Evolutionary conservation across 208 protist species (phyloP).

Genomic region (Leishmania amazonensis): DNA sequence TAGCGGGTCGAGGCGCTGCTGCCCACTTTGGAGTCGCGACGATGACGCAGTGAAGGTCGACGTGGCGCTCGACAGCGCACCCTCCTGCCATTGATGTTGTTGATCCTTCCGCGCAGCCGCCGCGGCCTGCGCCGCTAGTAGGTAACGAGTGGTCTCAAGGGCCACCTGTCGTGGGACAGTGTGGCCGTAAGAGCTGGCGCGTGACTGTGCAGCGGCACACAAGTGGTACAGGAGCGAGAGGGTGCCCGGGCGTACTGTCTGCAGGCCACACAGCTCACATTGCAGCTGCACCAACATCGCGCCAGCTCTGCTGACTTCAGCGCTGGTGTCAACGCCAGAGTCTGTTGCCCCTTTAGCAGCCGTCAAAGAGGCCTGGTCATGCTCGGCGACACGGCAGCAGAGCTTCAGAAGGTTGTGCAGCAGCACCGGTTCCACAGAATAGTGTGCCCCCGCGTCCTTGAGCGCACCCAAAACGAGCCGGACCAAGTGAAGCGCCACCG

Average conservation of each 20-base stretch:
- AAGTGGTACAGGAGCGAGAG: slow-evolving; percentile 47
- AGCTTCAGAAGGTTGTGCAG: slow-evolving; percentile 57
- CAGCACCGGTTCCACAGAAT: slow-evolving; percentile 30
- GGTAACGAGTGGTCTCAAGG: slow-evolving; percentile 30
- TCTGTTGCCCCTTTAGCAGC: neutral
- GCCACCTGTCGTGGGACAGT: slow-evolving; percentile 20
- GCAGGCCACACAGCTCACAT: slow-evolving; percentile 25
- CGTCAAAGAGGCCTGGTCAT: slow-evolving; percentile 1
- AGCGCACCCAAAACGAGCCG: slow-evolving; percentile 9
- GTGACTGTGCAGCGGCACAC: slow-evolving; percentile 34
- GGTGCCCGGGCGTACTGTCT: slow-evolving; percentile 30
- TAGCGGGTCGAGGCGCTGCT: neutral
- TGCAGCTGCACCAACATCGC: slow-evolving; percentile 38
- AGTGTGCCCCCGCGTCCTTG: neutral
- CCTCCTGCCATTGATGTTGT: neutral
- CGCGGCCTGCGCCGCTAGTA: slow-evolving; percentile 20
- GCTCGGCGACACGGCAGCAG: slow-evolving; percentile 49
- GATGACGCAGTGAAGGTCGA: neutral
- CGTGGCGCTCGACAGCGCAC: neutral
- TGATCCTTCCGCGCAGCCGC: neutral
- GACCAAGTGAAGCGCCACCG: slow-evolving; percentile 23
- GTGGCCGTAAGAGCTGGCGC: neutral
- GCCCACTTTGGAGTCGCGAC: neutral
- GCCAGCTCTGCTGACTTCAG: slow-evolving; percentile 4
- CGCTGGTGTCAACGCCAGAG: slow-evolving; percentile 5